Base-by-base conservation (phyloP, 192 early-diverging fungal species). In the Backusella psychrophila region DNA sequence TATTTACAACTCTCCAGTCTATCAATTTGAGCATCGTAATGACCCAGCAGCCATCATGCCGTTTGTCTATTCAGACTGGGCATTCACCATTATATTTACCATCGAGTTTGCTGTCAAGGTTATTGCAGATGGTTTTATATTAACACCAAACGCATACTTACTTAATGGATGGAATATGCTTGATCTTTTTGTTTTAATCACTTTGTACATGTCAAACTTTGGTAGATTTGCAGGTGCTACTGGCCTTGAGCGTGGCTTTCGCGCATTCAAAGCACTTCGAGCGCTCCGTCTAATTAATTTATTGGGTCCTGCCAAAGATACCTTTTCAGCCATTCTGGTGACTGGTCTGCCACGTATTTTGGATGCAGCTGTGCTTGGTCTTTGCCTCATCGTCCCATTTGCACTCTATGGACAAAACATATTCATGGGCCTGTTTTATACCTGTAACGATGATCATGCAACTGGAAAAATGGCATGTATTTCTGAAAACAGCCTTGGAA, bases 61-160 rank as follows among this genome's bases (percentile, higher is more conserved):
- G 0, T 33, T 85, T 1, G 49, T 81, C 17, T 83, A 86, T 59
- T 35, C 35, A 0, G 89, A 90, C 46, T 79, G 39, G 66, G 77
- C 80, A n/a, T 90, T 90, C 39, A 85, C 85, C 0, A 66, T 81
- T 5, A 74, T 90, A 23, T 89, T 88, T 53, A 85, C 88, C 0
- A 8, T 88, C 8, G 89, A 90, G 66, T 86, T 88, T 49, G 26
- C 88, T 1, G 78, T 90, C 19, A 85, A 86, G 49, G 77, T 89
- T 38, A 83, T 90, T 66, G 89, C 89, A 0, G 88, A 90, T 77
- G 89, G 89, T 33, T 86, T 90, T 17, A 56, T 88, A 5, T 77
- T 89, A n/a, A 88, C 89, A 7, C 89, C 89, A 0, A 87, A 90
- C 69, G 89, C 89, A 11, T 88, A 88, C 68, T 41, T 90, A 59